Base-by-base conservation (phyloP, 2,329 filamentous ascomycete species). In the Curvularia eragrostidis region DNA sequence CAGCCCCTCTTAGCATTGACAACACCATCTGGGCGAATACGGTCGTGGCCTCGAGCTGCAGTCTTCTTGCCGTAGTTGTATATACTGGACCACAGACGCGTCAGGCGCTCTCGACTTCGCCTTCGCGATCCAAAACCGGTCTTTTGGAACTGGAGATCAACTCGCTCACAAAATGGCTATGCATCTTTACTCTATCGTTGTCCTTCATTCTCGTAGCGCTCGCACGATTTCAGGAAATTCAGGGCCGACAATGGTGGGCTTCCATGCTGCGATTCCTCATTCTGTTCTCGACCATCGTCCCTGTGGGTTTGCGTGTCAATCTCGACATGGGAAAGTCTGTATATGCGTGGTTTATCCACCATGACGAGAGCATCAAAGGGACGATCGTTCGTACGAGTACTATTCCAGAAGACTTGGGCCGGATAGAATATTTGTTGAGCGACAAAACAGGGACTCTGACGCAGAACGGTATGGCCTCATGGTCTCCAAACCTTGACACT, bases 11-110 rank as follows among this genome's bases (percentile, higher is more conserved):
- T 36, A 91, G 87, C 1, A 97, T 99, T 62, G 95, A 99, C 77
- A 97, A 99, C 72, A 98, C 95, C 7, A 95, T 96, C 9, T 99
- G 96, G 95, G 94, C 94, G 18, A 99, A 98, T 73, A 99, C 95
- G 0, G 91, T 99, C 23, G 90, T 99, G 59, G 95, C 95, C 1
- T 98, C 94, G 1, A 95, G 93, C 74, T 94, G 91, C 1, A 91
- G 87, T 3, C 95, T 95, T 0, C 83, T 97, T 57, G 94, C 93
- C 2, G 91, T 93, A 1, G 91, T 99, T 49, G 84, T 99, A 61
- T 99, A 99, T 75, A 98, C 95, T 3, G 96, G 95, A 0, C 89
- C 92, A 0, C 91, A 99, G 76, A 99, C 95, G 1, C 87, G 96
- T 57, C 96, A 96, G 24, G 93, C 95, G 5, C 83, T 99, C 32